These are phyloP conservation scores for Pelargonium myrrhifolium DNA, from an alignment of 441 rosid genomes.

Conservation along the genomic window DNA sequence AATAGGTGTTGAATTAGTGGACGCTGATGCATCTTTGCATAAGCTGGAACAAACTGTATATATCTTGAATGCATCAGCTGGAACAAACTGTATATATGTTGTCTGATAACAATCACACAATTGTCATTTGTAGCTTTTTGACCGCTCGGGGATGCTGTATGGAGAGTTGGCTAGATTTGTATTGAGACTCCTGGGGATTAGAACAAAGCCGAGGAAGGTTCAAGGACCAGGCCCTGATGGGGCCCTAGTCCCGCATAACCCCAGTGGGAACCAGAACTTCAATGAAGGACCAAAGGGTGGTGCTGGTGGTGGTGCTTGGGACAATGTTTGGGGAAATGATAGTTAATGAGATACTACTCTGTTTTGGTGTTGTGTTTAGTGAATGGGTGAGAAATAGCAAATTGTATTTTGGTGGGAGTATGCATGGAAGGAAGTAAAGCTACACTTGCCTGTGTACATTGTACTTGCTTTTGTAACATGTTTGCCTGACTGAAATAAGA, in stretches of 20 bases:
- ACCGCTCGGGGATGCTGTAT: slow-evolving; percentile 71
- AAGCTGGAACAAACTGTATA: no score
- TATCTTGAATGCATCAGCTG: no score
- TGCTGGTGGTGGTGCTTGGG: slow-evolving; percentile 58
- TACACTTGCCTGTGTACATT: neutral
- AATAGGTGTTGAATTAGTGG: neutral
- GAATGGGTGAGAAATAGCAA: neutral
- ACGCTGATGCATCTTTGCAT: neutral
- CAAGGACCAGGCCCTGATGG: slow-evolving; percentile 61
- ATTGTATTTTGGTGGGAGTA: slow-evolving; percentile 11
- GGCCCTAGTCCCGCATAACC: slow-evolving; percentile 47
- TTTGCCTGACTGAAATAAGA: slow-evolving; percentile 17
- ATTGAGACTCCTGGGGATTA: slow-evolving; percentile 71
- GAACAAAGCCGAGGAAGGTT: slow-evolving; percentile 53
- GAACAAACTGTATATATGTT: neutral
- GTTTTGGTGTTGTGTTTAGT: neutral
- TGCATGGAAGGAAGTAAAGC: slow-evolving; percentile 9
- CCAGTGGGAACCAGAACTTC: slow-evolving; percentile 33
- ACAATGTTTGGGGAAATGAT: slow-evolving; percentile 67
- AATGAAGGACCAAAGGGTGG: slow-evolving; percentile 79
- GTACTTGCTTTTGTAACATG: neutral
- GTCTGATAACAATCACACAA: neutral
- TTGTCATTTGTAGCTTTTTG: slow-evolving; percentile 62
- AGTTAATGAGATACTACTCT: slow-evolving; percentile 19
- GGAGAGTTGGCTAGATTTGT: slow-evolving; percentile 96